Conservation (phyloP, 2,329 filamentous ascomycete genomes). For the Cercospora zeina region DNA sequence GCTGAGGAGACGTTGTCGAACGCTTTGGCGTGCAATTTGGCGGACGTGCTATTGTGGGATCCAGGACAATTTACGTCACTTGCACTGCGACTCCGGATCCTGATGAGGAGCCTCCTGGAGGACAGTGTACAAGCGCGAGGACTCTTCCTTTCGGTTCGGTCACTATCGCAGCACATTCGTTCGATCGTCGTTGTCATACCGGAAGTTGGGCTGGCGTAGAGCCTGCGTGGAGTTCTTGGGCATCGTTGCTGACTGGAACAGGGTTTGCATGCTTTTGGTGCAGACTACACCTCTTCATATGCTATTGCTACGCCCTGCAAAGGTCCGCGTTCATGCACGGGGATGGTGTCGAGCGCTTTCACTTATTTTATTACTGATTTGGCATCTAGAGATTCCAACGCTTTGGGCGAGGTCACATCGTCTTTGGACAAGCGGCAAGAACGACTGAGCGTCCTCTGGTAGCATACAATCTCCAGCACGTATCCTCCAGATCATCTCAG, state of each 20-base stretch:
- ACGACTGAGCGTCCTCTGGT: slow-evolving; percentile 51
- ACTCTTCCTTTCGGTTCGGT: slow-evolving; percentile 58
- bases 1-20: slow-evolving; percentile 58
- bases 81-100: slow-evolving; percentile 65
- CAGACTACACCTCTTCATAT: slow-evolving; percentile 62
- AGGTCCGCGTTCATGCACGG: slow-evolving; percentile 52
- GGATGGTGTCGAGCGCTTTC: slow-evolving; percentile 51
- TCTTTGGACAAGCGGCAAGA: slow-evolving; percentile 50
- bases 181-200: slow-evolving; percentile 65
- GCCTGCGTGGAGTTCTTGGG: slow-evolving; percentile 55
- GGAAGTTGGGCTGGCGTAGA: slow-evolving; percentile 53
- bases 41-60: no score
- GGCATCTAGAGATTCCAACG: slow-evolving; percentile 54
- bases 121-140: slow-evolving; percentile 53
- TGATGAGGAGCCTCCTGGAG: slow-evolving; percentile 67
- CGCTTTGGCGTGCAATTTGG: slow-evolving; percentile 54
- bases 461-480: slow-evolving; percentile 49
- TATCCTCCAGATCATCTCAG: slow-evolving; percentile 45
- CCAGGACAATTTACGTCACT: slow-evolving; percentile 60
- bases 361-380: slow-evolving; percentile 54
- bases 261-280: slow-evolving; percentile 61
- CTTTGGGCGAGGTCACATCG: slow-evolving; percentile 51
- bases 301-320: slow-evolving; percentile 60
- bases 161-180: slow-evolving; percentile 61
- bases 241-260: slow-evolving; percentile 53